Evolutionary conservation across 2,329 filamentous ascomycete genomes (phyloP).

Genomic region (Fusarium aywerte): DNA sequence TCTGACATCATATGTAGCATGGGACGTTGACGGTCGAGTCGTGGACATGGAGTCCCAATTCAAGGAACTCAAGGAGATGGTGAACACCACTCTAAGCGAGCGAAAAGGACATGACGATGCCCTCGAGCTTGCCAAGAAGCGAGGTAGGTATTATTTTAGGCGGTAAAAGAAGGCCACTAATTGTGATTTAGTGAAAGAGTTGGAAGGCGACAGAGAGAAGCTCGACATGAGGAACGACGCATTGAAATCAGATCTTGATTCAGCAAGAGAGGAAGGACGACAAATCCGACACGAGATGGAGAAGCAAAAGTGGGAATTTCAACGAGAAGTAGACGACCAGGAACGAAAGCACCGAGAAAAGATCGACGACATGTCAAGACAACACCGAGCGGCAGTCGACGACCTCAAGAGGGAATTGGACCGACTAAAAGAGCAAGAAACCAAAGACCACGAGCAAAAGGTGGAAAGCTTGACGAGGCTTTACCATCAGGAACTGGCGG

Average conservation of each 20-base stretch:
- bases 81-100: constrained; percentile 75
- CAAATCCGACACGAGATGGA: constrained; percentile 52
- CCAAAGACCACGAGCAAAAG: constrained; percentile 73
- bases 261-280: constrained; percentile 51
- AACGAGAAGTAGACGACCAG: constrained; percentile 65
- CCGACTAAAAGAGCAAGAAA: constrained; percentile 55
- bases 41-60: constrained; percentile 81
- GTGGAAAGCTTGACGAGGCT: constrained; percentile 71
- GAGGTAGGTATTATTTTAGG: constrained; percentile 66
- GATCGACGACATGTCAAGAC: constrained; percentile 51
- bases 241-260: constrained; percentile 72
- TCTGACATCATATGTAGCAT: constrained; percentile 71
- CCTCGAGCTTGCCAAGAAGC: constrained; percentile 76
- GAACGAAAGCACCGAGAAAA: constrained; percentile 51
- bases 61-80: constrained; percentile 74
- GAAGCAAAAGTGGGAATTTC: constrained; percentile 52
- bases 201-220: constrained; percentile 60
- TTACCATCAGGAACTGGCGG: constrained; percentile 72
- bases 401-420: constrained; percentile 59
- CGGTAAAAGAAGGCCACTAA: background rate
- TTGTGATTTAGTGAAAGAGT: constrained; percentile 55
- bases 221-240: constrained; percentile 59
- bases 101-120: constrained; percentile 78
- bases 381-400: constrained; percentile 50
- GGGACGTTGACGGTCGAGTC: constrained; percentile 82